Percentiles rank a stretch among this genome's conserved stretches.
Evolutionary conservation across 495 filamentous ascomycete genomes (phyloP).

Genomic region (Neurospora sp.): DNA sequence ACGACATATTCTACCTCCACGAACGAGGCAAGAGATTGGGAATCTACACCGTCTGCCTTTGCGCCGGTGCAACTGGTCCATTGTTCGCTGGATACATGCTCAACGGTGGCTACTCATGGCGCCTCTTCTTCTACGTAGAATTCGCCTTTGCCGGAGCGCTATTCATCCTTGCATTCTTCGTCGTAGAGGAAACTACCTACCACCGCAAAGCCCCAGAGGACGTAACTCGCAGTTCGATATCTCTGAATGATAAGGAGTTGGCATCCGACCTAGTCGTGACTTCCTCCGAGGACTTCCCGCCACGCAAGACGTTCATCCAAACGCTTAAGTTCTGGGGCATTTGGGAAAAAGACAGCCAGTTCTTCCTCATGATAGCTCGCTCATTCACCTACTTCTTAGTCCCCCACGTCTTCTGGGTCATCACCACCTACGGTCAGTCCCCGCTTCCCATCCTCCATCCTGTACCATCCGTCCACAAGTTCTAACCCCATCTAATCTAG

Average conservation of each 20-base stretch:
- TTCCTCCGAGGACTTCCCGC: conserved; percentile 13
- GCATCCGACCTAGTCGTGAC: conserved; percentile 5
- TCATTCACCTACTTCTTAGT: conserved; percentile 50
- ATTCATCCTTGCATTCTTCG: conserved; percentile 47
- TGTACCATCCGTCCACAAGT: neutral
- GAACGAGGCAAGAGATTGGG: conserved; percentile 49
- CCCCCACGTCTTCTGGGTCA: conserved; percentile 49
- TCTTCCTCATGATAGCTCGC: conserved; percentile 44
- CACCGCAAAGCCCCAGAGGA: conserved; percentile 25
- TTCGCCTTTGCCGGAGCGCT: conserved; percentile 47
- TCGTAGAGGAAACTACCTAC: conserved; percentile 53
- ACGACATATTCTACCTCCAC: conserved; percentile 58
- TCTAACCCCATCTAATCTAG: conserved; percentile 19
- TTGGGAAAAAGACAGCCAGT: conserved; percentile 41
- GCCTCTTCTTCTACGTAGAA: conserved; percentile 55
- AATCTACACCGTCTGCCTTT: conserved; percentile 53
- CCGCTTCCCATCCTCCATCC: neutral
- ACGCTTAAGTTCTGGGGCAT: conserved; percentile 40
- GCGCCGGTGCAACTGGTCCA: conserved; percentile 47
- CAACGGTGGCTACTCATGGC: conserved; percentile 50
- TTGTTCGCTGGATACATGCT: conserved; percentile 57
- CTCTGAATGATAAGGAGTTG: conserved; percentile 13
- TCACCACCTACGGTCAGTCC: conserved; percentile 40
- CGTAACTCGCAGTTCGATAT: neutral
- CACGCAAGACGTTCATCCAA: conserved; percentile 35